Conservation (phyloP, 306 rosid species). For the Ziziphus jujuba region DNA sequence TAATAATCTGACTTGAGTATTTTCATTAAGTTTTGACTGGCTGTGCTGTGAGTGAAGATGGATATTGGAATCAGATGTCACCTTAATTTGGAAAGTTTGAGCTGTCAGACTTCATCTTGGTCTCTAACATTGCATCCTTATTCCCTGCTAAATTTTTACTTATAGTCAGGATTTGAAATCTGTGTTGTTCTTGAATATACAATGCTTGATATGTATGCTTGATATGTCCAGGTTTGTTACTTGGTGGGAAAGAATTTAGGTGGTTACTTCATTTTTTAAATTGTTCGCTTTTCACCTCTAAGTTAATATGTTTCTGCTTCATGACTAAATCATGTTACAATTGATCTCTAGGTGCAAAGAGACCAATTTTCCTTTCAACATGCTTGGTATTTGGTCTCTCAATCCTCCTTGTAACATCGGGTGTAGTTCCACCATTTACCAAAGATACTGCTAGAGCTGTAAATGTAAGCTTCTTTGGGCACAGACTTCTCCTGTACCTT, state of each 20-base stretch:
- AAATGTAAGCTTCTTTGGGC: conserved; percentile 66
- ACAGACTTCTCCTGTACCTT: conserved; percentile 2
- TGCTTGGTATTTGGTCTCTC: conserved; percentile 63
- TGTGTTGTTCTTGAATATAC: background rate
- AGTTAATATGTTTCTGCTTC: conserved; percentile 16
- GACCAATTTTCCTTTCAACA: conserved; percentile 52
- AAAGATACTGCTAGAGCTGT: conserved; percentile 77
- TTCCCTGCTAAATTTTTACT: background rate
- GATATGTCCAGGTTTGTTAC: background rate
- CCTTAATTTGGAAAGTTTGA: background rate
- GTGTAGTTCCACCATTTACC: conserved; percentile 74
- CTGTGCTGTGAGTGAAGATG: too few relatives aligned
- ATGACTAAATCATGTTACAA: conserved; percentile 1
- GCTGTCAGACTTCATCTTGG: background rate
- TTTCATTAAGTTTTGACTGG: too few relatives aligned
- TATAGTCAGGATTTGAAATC: background rate
- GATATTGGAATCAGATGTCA: background rate
- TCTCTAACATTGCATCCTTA: background rate
- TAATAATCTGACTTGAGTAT: too few relatives aligned
- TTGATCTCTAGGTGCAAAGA: conserved; percentile 66
- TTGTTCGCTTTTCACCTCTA: background rate
- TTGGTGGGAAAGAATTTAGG: background rate
- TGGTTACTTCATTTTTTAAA: background rate
- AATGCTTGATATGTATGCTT: too few relatives aligned
- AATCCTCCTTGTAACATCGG: conserved; percentile 46